phyloP scores from a whole-genome alignment of 2,329 filamentous ascomycete genomes.

The Fusarium longipes region DNA sequence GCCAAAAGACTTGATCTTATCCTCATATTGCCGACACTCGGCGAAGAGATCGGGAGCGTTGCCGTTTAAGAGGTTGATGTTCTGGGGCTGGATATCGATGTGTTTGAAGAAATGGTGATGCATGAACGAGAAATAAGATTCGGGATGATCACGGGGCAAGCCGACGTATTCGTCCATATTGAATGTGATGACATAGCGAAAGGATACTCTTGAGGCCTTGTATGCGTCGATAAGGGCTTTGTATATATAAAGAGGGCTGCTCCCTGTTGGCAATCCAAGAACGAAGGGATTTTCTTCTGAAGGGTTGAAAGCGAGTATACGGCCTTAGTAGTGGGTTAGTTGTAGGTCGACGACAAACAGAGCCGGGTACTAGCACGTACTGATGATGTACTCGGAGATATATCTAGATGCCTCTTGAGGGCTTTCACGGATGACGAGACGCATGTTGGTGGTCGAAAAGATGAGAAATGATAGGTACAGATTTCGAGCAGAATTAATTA shows the following conservation, averaged over 20 bases:
- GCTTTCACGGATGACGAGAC: slow-evolving; percentile 13
- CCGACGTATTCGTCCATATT: slow-evolving; percentile 23
- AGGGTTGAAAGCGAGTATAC: not conserved
- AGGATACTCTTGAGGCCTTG: slow-evolving; percentile 6
- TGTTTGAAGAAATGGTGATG: slow-evolving; percentile 11
- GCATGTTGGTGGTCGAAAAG: not conserved
- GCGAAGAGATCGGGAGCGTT: not conserved
- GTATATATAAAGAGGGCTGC: slow-evolving; percentile 14
- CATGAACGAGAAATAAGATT: slow-evolving; percentile 15
- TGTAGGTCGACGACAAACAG: not conserved
- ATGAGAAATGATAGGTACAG: not conserved
- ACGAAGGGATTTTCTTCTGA: slow-evolving; percentile 13
- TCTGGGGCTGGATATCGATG: slow-evolving; percentile 4
- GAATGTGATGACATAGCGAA: slow-evolving; percentile 14
- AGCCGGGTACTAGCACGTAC: not conserved
- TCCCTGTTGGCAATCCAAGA: slow-evolving; percentile 6
- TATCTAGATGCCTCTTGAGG: slow-evolving; percentile 12
- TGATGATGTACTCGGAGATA: slow-evolving; percentile 21
- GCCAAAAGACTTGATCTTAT: slow-evolving; percentile 11
- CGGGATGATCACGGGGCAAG: slow-evolving; percentile 4
- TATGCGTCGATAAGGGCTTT: slow-evolving; percentile 1
- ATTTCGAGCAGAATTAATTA: not conserved
- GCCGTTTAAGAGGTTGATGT: slow-evolving; percentile 1
- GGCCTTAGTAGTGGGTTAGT: not conserved
- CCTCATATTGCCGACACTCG: not conserved